These are phyloP conservation scores for Tolypocladium amazonense DNA, from an alignment of 2,329 filamentous ascomycete genomes.

Conservation along the genomic window DNA sequence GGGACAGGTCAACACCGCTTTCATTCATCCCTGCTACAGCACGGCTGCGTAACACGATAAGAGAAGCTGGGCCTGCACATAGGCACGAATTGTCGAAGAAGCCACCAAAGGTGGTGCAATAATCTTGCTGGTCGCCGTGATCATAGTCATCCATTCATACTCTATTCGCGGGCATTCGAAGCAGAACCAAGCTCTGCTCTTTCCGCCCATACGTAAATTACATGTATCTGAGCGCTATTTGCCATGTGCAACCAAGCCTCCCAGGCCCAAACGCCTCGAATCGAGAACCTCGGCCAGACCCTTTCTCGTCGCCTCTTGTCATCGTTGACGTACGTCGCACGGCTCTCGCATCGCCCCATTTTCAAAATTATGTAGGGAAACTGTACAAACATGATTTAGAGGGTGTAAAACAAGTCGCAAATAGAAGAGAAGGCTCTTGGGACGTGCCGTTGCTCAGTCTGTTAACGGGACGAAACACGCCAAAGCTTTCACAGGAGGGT, in stretches of 20 bases:
- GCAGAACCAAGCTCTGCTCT: neutral
- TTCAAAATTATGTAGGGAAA: neutral
- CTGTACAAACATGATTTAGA: neutral
- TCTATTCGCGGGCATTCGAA: neutral
- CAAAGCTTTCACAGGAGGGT: no score
- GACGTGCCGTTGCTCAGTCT: neutral
- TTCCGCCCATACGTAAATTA: neutral
- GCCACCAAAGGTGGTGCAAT: neutral
- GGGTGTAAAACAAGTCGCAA: neutral
- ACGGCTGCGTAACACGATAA: no score
- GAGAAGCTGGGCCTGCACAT: no score
- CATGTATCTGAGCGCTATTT: neutral
- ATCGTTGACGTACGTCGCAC: neutral
- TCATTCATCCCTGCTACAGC: no score
- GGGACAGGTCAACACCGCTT: neutral
- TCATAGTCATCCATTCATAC: neutral
- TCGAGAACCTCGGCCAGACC: neutral
- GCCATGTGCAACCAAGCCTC: neutral
- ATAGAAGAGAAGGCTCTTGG: no score
- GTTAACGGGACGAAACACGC: neutral
- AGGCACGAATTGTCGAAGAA: neutral
- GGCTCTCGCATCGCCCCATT: neutral
- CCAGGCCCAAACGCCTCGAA: neutral
- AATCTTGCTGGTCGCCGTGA: neutral
- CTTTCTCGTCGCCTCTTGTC: neutral